Base-by-base conservation (phyloP, 805 yeast genomes). In the Ogataea angusta region DNA sequence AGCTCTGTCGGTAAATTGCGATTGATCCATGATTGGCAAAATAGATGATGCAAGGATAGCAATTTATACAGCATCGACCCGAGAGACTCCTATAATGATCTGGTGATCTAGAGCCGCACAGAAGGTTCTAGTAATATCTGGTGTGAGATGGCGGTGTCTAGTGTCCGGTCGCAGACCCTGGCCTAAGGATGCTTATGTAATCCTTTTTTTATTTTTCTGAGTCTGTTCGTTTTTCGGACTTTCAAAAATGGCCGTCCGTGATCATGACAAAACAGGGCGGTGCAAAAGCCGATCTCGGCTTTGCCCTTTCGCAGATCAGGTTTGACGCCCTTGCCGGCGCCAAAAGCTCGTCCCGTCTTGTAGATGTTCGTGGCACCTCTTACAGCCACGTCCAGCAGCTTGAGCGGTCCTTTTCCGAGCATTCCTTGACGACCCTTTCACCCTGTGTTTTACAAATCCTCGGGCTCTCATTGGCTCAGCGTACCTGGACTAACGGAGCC, bases 1-100 rank as follows among this genome's bases (percentile, higher is more conserved):
- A 31, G 97, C 98, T 63, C 93, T 85, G 63, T 93, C 98, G 47
- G 99, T 93, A 53, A 87, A 85, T 72, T 87, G 90, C 44, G 90
- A 64, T 54, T 76, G 76, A 59, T 78, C 83, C 83, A 78, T 75
- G 30, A 16, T 21, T 56, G 17, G 14, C 27, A 24, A 15, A 14
- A 18, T 14, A 34, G 18, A 9, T 25, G 29, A 6, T 10, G 12
- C 9, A 5, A 16, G 14, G 12, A 10, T 5, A 17, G 17, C 14
- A 26, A 31, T 38, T 21, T 38, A 38, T 38, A 31, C 10, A 14
- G 24, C 16, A 17, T 9, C 6, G 4, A 14, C 2, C 6, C 15
- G 10, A 3, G 21, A 19, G 21, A 19, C 21, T 2, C 21, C 7
- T 19, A 2, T 19, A 9, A 7, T 19, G 9, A 7, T 19, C 21